These are phyloP conservation scores for Amborella trichopoda DNA, from an alignment of 164 flowering plant genomes.

Conservation along the genomic window DNA sequence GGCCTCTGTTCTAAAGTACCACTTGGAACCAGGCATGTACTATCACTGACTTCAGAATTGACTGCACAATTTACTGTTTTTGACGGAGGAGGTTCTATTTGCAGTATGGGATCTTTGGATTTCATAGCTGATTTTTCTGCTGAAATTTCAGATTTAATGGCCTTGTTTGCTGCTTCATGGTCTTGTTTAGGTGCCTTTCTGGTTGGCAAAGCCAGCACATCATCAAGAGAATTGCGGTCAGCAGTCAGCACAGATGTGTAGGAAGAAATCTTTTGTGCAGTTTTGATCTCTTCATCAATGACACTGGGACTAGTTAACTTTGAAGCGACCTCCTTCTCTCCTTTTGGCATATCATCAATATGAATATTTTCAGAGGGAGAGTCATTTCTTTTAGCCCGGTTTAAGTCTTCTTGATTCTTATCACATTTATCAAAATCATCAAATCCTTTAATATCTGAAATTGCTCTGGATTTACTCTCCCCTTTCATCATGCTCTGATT, in stretches of 20 bases:
- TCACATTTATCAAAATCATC: conserved; percentile 6
- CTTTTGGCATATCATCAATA: conserved; percentile 9
- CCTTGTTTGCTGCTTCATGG: too few species aligned
- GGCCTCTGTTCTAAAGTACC: conserved; percentile 3
- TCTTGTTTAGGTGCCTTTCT: too few species aligned
- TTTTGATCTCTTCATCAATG: conserved; percentile 7
- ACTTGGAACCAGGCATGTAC: conserved; percentile 12
- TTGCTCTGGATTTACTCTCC: conserved; percentile 21
- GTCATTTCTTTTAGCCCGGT: conserved; percentile 6
- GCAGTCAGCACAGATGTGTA: conserved; percentile 13
- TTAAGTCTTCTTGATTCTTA: conserved; percentile 13
- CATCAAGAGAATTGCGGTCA: too few species aligned
- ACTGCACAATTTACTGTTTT: conserved; percentile 12
- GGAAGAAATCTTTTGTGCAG: conserved; percentile 13
- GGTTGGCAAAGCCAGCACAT: too few species aligned
- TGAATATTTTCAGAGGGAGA: conserved; percentile 12
- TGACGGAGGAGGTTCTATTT: too few species aligned
- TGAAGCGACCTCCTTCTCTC: conserved; percentile 12
- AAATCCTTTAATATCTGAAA: conserved; percentile 6
- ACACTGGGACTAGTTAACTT: conserved; percentile 10
- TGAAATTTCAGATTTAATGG: too few species aligned
- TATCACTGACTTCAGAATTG: conserved; percentile 6
- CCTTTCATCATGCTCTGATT: conserved; percentile 27
- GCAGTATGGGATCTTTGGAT: too few species aligned
- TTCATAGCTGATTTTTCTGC: too few species aligned